Conservation (phyloP, 2,329 filamentous ascomycete species). For the Apiospora kogelbergensis region DNA sequence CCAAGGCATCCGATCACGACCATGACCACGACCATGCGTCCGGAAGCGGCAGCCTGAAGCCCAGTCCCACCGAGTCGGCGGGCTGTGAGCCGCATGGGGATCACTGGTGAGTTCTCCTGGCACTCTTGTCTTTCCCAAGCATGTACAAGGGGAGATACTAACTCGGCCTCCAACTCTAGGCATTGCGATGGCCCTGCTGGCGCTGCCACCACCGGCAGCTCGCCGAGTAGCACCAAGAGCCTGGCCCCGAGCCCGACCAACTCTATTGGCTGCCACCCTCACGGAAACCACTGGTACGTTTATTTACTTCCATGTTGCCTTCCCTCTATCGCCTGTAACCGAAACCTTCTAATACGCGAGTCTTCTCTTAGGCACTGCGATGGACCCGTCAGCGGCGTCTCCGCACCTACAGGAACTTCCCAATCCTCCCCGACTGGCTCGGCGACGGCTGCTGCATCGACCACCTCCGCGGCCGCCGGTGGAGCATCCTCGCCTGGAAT, state of each 20-base stretch:
- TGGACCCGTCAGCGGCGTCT: not conserved
- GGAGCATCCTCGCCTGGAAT: not conserved
- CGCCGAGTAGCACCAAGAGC: too few relatives aligned
- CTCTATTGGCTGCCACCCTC: too few relatives aligned
- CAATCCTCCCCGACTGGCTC: not conserved
- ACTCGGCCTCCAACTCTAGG: too few relatives aligned
- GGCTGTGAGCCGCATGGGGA: constrained; percentile 39
- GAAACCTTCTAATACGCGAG: not conserved
- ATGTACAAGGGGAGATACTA: too few relatives aligned
- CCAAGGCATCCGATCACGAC: not conserved
- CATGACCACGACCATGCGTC: constrained; percentile 17
- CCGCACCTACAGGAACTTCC: not conserved
- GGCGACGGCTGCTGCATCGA: not conserved
- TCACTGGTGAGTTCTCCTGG: constrained; percentile 13
- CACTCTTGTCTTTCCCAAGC: too few relatives aligned
- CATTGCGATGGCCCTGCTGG: too few relatives aligned
- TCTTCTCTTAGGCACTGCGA: not conserved
- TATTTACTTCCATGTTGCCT: too few relatives aligned
- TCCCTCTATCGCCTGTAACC: not conserved
- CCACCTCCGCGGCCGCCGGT: not conserved
- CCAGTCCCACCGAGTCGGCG: constrained; percentile 35
- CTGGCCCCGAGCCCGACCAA: too few relatives aligned
- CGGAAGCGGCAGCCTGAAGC: constrained; percentile 25
- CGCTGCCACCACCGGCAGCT: too few relatives aligned
- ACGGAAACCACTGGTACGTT: too few relatives aligned